phyloP scores from a whole-genome alignment of 2,329 filamentous ascomycete genomes.

The Cercospora zeina region DNA sequence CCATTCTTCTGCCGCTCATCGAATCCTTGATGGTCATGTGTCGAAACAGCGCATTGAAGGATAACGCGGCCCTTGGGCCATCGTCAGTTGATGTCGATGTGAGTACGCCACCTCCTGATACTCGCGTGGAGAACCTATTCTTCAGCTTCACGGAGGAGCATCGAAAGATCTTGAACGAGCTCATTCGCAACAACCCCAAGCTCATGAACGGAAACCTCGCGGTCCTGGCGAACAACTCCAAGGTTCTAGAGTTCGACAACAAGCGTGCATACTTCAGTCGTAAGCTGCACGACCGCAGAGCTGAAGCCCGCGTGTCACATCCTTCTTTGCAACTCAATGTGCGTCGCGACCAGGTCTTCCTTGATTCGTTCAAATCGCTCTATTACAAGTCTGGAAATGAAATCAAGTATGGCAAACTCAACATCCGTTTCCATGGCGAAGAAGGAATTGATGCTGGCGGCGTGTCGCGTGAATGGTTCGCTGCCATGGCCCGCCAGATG shows the following conservation, averaged over 20 bases:
- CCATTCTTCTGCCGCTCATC: slow-evolving; percentile 88
- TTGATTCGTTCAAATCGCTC: slow-evolving; percentile 96
- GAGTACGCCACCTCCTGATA: slow-evolving; percentile 75
- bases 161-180: slow-evolving; percentile 94
- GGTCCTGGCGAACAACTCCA: slow-evolving; percentile 94
- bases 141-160: slow-evolving; percentile 98
- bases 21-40: slow-evolving; percentile 98
- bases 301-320: slow-evolving; percentile 69
- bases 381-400: slow-evolving; percentile 97
- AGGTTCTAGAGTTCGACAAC: slow-evolving; percentile 98
- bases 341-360: slow-evolving; percentile 91
- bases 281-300: slow-evolving; percentile 75
- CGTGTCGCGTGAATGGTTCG: slow-evolving; percentile 98
- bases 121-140: slow-evolving; percentile 84
- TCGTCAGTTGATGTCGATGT: slow-evolving; percentile 45
- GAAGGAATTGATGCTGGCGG: slow-evolving; percentile 97
- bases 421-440: slow-evolving; percentile 94
- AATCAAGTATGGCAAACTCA: slow-evolving; percentile 98
- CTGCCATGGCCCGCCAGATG: slow-evolving; percentile 95
- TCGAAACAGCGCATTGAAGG: slow-evolving; percentile 88
- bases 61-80: slow-evolving; percentile 58
- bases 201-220: slow-evolving; percentile 98
- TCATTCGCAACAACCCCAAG: slow-evolving; percentile 94
- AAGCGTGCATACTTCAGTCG: slow-evolving; percentile 99
- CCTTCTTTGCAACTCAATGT: slow-evolving; percentile 83